Evolutionary conservation across 768 basidiomycete species (phyloP).

Genomic region (Pulveroboletus sp.): DNA sequence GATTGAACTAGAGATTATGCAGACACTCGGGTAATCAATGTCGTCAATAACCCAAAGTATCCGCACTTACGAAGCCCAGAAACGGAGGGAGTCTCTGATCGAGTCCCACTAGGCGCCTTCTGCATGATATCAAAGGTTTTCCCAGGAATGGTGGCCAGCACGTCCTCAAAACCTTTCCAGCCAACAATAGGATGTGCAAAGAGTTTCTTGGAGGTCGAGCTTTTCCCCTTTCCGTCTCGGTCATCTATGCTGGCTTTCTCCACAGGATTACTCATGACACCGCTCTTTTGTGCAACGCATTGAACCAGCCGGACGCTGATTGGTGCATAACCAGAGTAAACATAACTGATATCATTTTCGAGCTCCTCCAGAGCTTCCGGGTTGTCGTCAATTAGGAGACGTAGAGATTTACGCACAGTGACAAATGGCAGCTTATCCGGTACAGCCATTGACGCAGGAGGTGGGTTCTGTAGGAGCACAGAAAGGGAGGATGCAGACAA

Average conservation of each 20-base stretch:
- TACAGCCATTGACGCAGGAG: constrained; percentile 47
- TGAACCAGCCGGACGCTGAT: constrained; percentile 89
- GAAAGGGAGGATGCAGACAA: constrained; percentile 63
- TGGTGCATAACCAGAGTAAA: constrained; percentile 96
- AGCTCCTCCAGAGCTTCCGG: constrained; percentile 72
- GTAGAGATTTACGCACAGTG: constrained; percentile 72
- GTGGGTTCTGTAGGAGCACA: constrained; percentile 61
- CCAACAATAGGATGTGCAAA: constrained; percentile 91
- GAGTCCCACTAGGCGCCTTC: constrained; percentile 31
- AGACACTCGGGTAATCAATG: not conserved
- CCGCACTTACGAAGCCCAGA: constrained; percentile 33
- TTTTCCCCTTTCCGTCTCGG: constrained; percentile 36
- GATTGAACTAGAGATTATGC: constrained; percentile 36
- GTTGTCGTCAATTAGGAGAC: constrained; percentile 88
- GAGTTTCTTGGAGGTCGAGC: constrained; percentile 44
- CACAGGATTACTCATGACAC: constrained; percentile 77
- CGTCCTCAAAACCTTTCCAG: constrained; percentile 97
- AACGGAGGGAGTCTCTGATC: constrained; percentile 24
- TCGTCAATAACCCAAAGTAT: not conserved
- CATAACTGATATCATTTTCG: constrained; percentile 93
- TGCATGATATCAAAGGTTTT: constrained; percentile 76
- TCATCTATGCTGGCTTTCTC: constrained; percentile 43
- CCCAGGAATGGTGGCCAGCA: constrained; percentile 76
- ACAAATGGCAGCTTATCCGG: constrained; percentile 66
- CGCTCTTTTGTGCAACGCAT: constrained; percentile 87